A percentile compares a stretch with the other conserved stretches of the same genome.
Evolutionary conservation across 495 filamentous ascomycete species (phyloP).

Genomic region (Aspergillus hancockii): DNA sequence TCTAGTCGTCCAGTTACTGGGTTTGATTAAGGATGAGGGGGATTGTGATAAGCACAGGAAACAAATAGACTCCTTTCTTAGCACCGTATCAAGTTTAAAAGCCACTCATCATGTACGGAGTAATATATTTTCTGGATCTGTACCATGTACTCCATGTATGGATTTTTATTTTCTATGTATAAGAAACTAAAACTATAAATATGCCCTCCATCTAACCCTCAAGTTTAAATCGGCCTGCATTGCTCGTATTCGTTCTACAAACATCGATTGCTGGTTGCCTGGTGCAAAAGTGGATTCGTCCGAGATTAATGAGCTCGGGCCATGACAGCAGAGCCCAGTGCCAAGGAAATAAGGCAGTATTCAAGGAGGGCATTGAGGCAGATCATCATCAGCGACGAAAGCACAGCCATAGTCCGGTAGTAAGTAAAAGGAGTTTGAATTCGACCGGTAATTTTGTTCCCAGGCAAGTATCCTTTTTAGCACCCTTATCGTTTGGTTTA

Average conservation of each 20-base stretch:
- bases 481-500: not conserved
- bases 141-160: not conserved
- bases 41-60: not conserved
- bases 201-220: not conserved
- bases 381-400: slow-evolving; percentile 1
- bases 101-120: not conserved
- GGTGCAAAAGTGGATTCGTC: slow-evolving; percentile 4
- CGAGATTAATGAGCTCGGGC: slow-evolving; percentile 8
- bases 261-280: slow-evolving; percentile 2
- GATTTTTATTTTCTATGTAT: not conserved
- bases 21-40: not conserved
- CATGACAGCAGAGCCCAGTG: slow-evolving; percentile 3
- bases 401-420: not conserved
- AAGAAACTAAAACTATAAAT: slow-evolving; percentile 4
- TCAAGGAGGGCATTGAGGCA: not conserved
- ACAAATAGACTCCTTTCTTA: not conserved
- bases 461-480: not conserved
- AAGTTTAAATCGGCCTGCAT: not conserved
- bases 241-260: slow-evolving; percentile 9
- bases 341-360: slow-evolving; percentile 6
- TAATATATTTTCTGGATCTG: not conserved
- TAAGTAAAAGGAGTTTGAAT: not conserved
- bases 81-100: not conserved
- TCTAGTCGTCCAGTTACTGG: not conserved
- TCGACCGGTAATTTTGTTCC: not conserved